A percentile compares a stretch with the other conserved stretches of the same genome.
phyloP scores from a whole-genome alignment of 768 basidiomycete genomes.

The Pulveroboletus ravenelii region DNA sequence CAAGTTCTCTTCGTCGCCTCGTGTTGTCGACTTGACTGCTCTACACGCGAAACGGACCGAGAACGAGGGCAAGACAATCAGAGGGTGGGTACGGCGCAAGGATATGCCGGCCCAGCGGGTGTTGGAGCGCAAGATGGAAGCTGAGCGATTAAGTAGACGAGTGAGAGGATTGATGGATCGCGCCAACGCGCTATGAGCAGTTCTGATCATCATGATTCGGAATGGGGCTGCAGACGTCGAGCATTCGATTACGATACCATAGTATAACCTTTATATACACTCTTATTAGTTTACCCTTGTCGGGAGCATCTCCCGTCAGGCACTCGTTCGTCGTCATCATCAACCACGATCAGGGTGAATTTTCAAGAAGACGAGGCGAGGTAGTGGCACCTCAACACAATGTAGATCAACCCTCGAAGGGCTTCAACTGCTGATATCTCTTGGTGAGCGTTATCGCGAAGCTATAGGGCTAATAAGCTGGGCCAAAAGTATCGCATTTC shows the following conservation, averaged over 20 bases:
- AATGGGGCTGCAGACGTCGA: background rate
- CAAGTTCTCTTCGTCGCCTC: conserved; percentile 73
- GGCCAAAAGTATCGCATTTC: too few species aligned
- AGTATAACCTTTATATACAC: background rate
- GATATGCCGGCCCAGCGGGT: conserved; percentile 80
- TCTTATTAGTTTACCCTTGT: background rate
- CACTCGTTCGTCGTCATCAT: too few species aligned
- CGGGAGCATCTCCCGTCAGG: too few species aligned
- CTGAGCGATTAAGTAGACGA: conserved; percentile 61
- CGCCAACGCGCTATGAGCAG: conserved; percentile 35
- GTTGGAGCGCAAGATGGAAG: conserved; percentile 70
- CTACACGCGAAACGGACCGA: conserved; percentile 49
- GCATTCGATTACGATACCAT: background rate
- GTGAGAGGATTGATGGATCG: conserved; percentile 69
- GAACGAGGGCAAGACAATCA: conserved; percentile 39
- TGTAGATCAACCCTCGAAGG: too few species aligned
- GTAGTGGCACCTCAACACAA: too few species aligned
- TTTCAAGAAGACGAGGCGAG: too few species aligned
- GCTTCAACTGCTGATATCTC: too few species aligned
- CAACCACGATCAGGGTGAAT: too few species aligned
- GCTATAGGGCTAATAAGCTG: too few species aligned
- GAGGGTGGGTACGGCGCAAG: conserved; percentile 77
- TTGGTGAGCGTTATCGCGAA: too few species aligned
- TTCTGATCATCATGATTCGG: background rate
- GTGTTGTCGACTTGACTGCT: conserved; percentile 79